Conservation (phyloP, 495 filamentous ascomycete genomes). For the Sphaerosporella brunnea region DNA sequence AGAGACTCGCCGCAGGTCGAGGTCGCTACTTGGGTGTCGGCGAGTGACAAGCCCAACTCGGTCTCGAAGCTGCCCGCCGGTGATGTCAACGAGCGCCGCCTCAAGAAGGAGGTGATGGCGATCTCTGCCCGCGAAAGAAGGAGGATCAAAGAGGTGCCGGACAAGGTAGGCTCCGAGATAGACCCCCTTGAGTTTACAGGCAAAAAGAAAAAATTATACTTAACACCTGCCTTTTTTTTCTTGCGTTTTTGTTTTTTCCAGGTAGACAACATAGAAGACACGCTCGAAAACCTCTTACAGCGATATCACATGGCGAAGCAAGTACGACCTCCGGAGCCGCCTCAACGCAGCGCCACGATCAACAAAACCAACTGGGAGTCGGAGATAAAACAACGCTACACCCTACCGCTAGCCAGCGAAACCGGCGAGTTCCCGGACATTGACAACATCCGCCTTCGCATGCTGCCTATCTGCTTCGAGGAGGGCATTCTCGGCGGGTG, state of each 20-base stretch:
- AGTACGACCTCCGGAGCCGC: slow-evolving; percentile 49
- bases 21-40: slow-evolving; percentile 86
- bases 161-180: slow-evolving; percentile 10
- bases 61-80: slow-evolving; percentile 60
- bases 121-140: slow-evolving; percentile 68
- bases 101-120: slow-evolving; percentile 91
- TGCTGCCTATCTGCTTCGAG: slow-evolving; percentile 91
- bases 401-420: slow-evolving; percentile 68
- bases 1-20: slow-evolving; percentile 82
- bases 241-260: not conserved
- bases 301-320: slow-evolving; percentile 53
- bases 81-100: slow-evolving; percentile 73
- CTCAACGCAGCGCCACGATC: slow-evolving; percentile 60
- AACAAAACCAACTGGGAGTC: slow-evolving; percentile 75
- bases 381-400: slow-evolving; percentile 83
- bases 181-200: too few relatives aligned
- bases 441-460: slow-evolving; percentile 59
- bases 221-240: too few relatives aligned
- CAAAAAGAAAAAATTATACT: too few relatives aligned
- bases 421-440: slow-evolving; percentile 84
- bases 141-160: slow-evolving; percentile 57
- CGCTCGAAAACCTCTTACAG: slow-evolving; percentile 42
- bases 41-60: slow-evolving; percentile 80
- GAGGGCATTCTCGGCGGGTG: slow-evolving; percentile 63
- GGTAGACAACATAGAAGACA: slow-evolving; percentile 50